A percentile compares a stretch with the other conserved stretches of the same genome.
phyloP scores from a whole-genome alignment of 306 rosid species.

The Cyamopsis tetragonoloba region DNA sequence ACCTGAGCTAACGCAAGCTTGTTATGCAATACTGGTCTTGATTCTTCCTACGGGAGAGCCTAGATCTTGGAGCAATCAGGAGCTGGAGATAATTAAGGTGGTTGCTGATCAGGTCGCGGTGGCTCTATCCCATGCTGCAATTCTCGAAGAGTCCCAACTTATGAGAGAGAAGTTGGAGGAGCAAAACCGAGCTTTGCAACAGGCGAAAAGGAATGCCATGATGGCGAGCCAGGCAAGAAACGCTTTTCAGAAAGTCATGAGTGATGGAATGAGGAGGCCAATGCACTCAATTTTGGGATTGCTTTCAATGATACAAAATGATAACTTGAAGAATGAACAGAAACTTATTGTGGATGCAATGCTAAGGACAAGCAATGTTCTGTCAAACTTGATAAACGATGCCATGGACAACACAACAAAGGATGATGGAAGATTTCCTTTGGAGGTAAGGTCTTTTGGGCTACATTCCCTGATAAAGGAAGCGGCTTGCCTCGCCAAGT shows the following conservation, averaged over 20 bases:
- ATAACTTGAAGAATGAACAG: constrained; percentile 66
- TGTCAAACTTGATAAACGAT: constrained; percentile 84
- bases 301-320: constrained; percentile 83
- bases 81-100: constrained; percentile 87
- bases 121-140: constrained; percentile 97
- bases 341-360: constrained; percentile 75
- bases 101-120: constrained; percentile 99
- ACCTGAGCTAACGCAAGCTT: constrained; percentile 77
- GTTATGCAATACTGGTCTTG: constrained; percentile 84
- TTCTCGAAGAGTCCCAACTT: constrained; percentile 97
- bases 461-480: constrained; percentile 83
- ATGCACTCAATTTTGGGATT: constrained; percentile 95
- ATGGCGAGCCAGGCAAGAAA: constrained; percentile 97
- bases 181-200: constrained; percentile 93
- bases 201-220: constrained; percentile 81
- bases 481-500: constrained; percentile 91
- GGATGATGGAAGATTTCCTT: constrained; percentile 71
- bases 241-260: constrained; percentile 93
- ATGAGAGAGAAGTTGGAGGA: constrained; percentile 97
- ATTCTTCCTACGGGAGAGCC: constrained; percentile 80
- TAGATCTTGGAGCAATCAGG: constrained; percentile 85
- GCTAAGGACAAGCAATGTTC: constrained; percentile 82
- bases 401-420: constrained; percentile 81
- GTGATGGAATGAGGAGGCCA: constrained; percentile 98
- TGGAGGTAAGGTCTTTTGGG: constrained; percentile 75